These are phyloP conservation scores for Mucor mucedo DNA, from an alignment of 371 early-diverging fungal species.

Conservation along the genomic window DNA sequence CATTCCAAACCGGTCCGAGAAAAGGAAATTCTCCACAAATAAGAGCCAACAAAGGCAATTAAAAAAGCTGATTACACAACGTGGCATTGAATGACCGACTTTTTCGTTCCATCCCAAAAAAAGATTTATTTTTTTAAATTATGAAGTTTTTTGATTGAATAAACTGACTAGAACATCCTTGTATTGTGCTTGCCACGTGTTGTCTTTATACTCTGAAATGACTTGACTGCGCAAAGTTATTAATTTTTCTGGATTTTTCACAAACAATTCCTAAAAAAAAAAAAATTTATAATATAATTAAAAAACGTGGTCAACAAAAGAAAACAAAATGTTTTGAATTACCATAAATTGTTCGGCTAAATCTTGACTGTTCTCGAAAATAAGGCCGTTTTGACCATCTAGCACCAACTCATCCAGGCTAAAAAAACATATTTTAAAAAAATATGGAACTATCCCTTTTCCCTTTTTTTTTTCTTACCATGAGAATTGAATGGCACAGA, in stretches of 20 bases:
- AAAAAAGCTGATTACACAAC: background rate
- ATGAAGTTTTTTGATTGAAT: constrained; percentile 19
- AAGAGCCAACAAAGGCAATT: background rate
- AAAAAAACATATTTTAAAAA: background rate
- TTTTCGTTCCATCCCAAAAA: background rate
- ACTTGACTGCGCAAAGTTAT: constrained; percentile 38
- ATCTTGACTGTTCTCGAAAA: constrained; percentile 73
- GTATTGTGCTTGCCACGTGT: constrained; percentile 54
- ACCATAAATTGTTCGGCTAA: constrained; percentile 63
- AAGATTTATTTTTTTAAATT: background rate
- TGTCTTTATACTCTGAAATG: constrained; percentile 37
- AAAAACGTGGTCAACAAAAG: background rate
- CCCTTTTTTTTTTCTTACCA: constrained; percentile 48
- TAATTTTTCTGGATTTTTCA: constrained; percentile 36
- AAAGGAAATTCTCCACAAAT: constrained; percentile 4
- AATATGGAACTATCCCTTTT: background rate
- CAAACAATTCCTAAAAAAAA: constrained; percentile 41
- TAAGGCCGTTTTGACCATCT: constrained; percentile 77
- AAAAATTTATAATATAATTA: background rate
- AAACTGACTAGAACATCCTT: constrained; percentile 30
- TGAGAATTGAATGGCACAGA: constrained; percentile 78
- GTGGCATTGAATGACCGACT: constrained; percentile 5
- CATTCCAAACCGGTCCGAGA: background rate
- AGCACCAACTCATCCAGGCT: constrained; percentile 84
- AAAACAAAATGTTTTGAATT: constrained; percentile 7